A percentile compares a stretch with the other conserved stretches of the same genome.
Evolutionary conservation across 2,329 filamentous ascomycete genomes (phyloP).

Genomic region (Ophiocordyceps robertsii): DNA sequence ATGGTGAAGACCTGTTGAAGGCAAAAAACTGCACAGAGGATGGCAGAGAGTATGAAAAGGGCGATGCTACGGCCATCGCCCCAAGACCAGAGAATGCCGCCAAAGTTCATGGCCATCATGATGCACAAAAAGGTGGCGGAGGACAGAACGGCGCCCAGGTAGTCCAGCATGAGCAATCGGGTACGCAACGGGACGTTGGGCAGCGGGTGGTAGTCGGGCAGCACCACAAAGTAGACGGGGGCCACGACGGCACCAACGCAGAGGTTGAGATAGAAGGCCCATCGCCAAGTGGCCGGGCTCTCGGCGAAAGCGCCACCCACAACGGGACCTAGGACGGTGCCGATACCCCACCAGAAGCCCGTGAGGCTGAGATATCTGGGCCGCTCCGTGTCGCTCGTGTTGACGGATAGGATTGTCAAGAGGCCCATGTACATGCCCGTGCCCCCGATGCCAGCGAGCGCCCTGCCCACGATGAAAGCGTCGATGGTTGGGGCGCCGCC

Average conservation of each 20-base stretch:
- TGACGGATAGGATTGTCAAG: conserved; percentile 1
- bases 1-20: conserved; percentile 27
- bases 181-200: conserved; percentile 6
- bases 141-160: conserved; percentile 25
- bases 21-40: conserved; percentile 24
- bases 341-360: conserved; percentile 26
- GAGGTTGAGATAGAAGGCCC: conserved; percentile 41
- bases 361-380: conserved; percentile 7
- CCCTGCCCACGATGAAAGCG: conserved; percentile 23
- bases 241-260: conserved; percentile 19
- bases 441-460: conserved; percentile 8
- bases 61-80: conserved; percentile 26
- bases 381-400: conserved; percentile 6
- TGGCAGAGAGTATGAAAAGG: conserved; percentile 26
- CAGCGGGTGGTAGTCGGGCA: conserved; percentile 9
- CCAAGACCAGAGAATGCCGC: conserved; percentile 33
- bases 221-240: conserved; percentile 13
- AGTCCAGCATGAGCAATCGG: conserved; percentile 25
- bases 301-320: conserved; percentile 1
- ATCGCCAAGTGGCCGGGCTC: conserved; percentile 1
- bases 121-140: conserved; percentile 18
- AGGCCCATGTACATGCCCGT: conserved; percentile 10
- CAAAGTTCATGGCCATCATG: conserved; percentile 30
- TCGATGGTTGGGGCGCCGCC: conserved; percentile 15
- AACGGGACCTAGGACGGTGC: conserved; percentile 31